Base-by-base conservation (phyloP, 1,284 basidiomycete species). In the Melampsora medusae region DNA sequence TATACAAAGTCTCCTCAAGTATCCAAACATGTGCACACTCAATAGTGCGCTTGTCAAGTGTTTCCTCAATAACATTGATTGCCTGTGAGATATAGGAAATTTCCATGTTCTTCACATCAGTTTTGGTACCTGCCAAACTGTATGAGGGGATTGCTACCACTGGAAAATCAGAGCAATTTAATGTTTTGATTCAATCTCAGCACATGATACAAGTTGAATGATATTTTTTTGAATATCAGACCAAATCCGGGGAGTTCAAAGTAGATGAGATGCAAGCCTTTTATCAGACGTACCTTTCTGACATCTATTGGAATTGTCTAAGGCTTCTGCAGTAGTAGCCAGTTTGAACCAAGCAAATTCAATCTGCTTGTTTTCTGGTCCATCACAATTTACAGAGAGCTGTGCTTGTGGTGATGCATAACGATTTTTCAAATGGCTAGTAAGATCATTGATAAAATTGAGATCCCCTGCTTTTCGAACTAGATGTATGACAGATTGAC, bases 401-500 rank as follows among this genome's bases (percentile, higher is more conserved):
- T 28, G 28, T 1, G 2, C 3, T 1, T 28, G 28, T 28, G 28
- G 28, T 28, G 28, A 28, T 1, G 28, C 1, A 4, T 28, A 1
- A 28, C 2, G 1, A 28, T 3, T 28, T 28, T 28, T 28, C 28
- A 71, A 22, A 31, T 62, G 64, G 28, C 28, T 28, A 28, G 28
- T 28, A 28, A 28, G 28, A 28, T 28, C 28, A 28, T 28, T 28
- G 28, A 28, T 28, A n/a, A 71, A 46, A 62, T 71, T 61, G 35
- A 64, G 28, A 62, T 71, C 69, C 33, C 60, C 69, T 33, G 53
- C 60, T 59, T 71, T 71, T 48, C 69, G 69, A 62, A 61, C 69
- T 71, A 71, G 53, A 19, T 48, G 59, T 33, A 71, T 71, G n/a
- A 71, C 35, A 33, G 35, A 56, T 33, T 71, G 59, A 48, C 69